Percentiles rank a stretch among this genome's conserved stretches.
These are phyloP conservation scores for Paspalum notatum DNA, from an alignment of 176 grass and related monocot species.

Conservation along the genomic window DNA sequence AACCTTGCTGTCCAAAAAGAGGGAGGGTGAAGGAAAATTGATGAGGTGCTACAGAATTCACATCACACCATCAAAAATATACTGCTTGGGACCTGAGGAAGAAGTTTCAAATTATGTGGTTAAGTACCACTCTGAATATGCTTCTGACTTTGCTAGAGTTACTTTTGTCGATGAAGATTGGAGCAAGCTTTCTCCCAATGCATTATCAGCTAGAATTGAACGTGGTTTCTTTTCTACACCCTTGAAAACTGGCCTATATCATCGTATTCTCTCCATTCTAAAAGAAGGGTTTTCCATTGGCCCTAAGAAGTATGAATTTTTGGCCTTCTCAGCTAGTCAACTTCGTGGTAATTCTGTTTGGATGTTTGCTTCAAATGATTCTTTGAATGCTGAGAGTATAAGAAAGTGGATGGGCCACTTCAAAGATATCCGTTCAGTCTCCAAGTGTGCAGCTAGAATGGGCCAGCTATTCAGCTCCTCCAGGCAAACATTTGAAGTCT, in stretches of 20 bases:
- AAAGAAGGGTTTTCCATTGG: conserved; percentile 80
- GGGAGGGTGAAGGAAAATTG: conserved; percentile 49
- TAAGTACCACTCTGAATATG: conserved; percentile 59
- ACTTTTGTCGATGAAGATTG: conserved; percentile 97
- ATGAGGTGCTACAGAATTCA: conserved; percentile 83
- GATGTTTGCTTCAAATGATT: conserved; percentile 96
- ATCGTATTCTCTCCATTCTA: conserved; percentile 79
- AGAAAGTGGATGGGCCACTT: conserved; percentile 97
- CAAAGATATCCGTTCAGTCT: conserved; percentile 69
- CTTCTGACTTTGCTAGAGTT: conserved; percentile 94
- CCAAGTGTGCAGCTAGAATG: conserved; percentile 98
- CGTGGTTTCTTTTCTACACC: conserved; percentile 68
- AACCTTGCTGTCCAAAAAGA: conserved; percentile 41
- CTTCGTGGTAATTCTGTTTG: conserved; percentile 92
- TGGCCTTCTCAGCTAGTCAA: conserved; percentile 98
- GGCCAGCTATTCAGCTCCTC: conserved; percentile 97
- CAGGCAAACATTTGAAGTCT: conserved; percentile 62
- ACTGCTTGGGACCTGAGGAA: conserved; percentile 85
- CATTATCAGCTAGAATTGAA: conserved; percentile 73
- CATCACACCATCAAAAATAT: conserved; percentile 88
- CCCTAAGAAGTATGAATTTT: conserved; percentile 88
- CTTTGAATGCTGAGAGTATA: conserved; percentile 68
- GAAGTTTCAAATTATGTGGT: conserved; percentile 94
- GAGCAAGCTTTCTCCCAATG: conserved; percentile 78
- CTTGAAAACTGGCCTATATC: conserved; percentile 73